Conservation (phyloP, 2,329 filamentous ascomycete genomes). For the Epichloe bromicola region DNA sequence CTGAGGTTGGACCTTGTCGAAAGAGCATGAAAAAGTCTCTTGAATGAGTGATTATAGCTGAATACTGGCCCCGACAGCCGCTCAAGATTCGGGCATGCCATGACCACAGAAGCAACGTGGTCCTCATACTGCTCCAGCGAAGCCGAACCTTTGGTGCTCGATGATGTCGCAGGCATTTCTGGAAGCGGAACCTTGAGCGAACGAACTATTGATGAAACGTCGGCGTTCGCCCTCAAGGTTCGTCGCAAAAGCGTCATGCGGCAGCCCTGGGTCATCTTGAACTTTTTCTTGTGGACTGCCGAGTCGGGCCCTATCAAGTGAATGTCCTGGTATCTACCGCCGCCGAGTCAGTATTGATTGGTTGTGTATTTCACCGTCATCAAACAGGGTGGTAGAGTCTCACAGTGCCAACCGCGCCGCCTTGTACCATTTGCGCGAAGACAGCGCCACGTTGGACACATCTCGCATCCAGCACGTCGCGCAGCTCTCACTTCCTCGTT, state of each 20-base stretch:
- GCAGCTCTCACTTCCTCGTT: conserved; percentile 36
- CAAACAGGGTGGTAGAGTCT: conserved; percentile 13
- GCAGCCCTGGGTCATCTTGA: conserved; percentile 38
- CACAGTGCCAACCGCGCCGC: conserved; percentile 38
- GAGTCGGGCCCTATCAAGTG: conserved; percentile 46
- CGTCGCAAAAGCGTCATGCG: conserved; percentile 44
- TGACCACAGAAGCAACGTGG: conserved; percentile 45
- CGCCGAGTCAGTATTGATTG: not conserved
- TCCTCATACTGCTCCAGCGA: conserved; percentile 39
- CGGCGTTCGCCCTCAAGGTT: conserved; percentile 39
- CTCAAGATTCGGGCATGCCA: conserved; percentile 54
- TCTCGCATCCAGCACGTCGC: conserved; percentile 55
- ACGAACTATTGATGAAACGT: conserved; percentile 41
- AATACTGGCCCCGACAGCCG: conserved; percentile 40
- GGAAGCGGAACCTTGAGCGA: conserved; percentile 40
- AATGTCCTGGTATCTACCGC: conserved; percentile 40
- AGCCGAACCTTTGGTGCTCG: conserved; percentile 15
- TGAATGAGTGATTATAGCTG: conserved; percentile 42
- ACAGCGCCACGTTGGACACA: conserved; percentile 35
- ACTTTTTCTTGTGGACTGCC: conserved; percentile 40
- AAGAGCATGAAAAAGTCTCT: conserved; percentile 44
- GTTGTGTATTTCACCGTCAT: too few relatives aligned
- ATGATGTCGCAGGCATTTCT: conserved; percentile 23
- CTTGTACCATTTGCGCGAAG: conserved; percentile 38
- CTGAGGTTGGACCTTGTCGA: conserved; percentile 41